phyloP scores from a whole-genome alignment of 2,329 filamentous ascomycete genomes.

The Colletotrichum liriopes region DNA sequence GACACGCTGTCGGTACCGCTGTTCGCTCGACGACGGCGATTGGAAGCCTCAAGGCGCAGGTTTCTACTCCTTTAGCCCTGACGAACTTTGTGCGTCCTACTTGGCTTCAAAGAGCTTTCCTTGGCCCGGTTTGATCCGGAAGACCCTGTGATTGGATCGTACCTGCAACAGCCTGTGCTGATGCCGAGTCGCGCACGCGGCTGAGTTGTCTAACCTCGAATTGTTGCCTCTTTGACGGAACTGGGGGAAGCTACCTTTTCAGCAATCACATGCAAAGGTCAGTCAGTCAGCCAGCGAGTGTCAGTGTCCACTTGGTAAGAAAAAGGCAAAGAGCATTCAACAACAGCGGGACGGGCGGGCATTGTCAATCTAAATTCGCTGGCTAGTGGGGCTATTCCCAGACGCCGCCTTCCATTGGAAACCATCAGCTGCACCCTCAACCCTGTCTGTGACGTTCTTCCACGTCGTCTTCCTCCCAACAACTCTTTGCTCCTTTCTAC shows the following conservation, averaged over 20 bases:
- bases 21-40: neutral
- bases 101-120: slow-evolving; percentile 9
- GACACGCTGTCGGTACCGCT: slow-evolving; percentile 3
- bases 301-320: slow-evolving; percentile 1
- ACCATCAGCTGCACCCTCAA: slow-evolving; percentile 17
- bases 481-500: slow-evolving; percentile 11
- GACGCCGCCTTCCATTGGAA: slow-evolving; percentile 24
- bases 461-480: slow-evolving; percentile 23
- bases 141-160: neutral
- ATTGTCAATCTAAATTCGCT: slow-evolving; percentile 27
- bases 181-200: neutral
- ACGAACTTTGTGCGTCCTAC: neutral
- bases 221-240: slow-evolving; percentile 14
- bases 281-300: neutral
- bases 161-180: neutral
- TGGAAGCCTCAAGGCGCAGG: slow-evolving; percentile 2
- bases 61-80: neutral
- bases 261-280: slow-evolving; percentile 19
- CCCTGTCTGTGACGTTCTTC: slow-evolving; percentile 39
- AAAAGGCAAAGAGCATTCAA: slow-evolving; percentile 16
- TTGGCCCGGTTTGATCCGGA: neutral
- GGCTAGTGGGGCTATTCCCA: slow-evolving; percentile 18
- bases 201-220: slow-evolving; percentile 9
- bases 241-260: neutral
- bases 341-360: slow-evolving; percentile 30